phyloP scores from a whole-genome alignment of 768 basidiomycete species.

The Leccinum barrowsii region DNA sequence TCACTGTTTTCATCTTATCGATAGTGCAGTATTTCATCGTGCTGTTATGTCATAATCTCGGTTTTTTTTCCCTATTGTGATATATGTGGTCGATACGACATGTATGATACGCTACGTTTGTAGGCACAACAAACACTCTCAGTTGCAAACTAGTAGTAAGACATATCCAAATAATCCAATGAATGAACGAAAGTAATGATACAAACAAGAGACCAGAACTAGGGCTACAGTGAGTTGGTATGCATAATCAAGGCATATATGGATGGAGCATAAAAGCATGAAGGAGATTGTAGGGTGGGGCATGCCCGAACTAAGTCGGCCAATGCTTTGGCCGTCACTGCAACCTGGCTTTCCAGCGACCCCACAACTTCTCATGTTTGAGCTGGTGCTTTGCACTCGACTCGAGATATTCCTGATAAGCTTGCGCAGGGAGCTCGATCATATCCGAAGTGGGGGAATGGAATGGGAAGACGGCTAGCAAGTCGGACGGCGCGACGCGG shows the following conservation, averaged over 20 bases:
- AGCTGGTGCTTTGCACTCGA: slow-evolving; percentile 50
- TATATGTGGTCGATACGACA: neutral
- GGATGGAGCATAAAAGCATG: slow-evolving; percentile 1
- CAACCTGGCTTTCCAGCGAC: slow-evolving; percentile 38
- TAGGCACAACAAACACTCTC: too few relatives aligned
- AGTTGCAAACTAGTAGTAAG: neutral
- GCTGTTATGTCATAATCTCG: slow-evolving; percentile 10
- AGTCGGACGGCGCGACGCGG: slow-evolving; percentile 56
- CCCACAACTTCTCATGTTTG: slow-evolving; percentile 59
- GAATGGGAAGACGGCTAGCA: slow-evolving; percentile 52
- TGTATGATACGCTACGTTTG: neutral
- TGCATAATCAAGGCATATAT: slow-evolving; percentile 3
- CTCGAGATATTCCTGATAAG: slow-evolving; percentile 56
- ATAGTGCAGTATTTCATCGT: slow-evolving; percentile 1
- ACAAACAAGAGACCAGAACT: slow-evolving; percentile 13
- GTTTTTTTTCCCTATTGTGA: slow-evolving; percentile 7
- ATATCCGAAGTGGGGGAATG: slow-evolving; percentile 43
- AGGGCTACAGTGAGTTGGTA: slow-evolving; percentile 21
- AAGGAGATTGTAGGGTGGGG: neutral
- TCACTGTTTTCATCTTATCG: slow-evolving; percentile 8
- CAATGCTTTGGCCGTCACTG: slow-evolving; percentile 5
- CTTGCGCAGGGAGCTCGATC: slow-evolving; percentile 60
- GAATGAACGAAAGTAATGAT: slow-evolving; percentile 16
- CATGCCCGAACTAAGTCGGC: neutral
- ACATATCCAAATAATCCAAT: slow-evolving; percentile 20